phyloP scores from a whole-genome alignment of 441 rosid genomes.

The Breynia disticha region DNA sequence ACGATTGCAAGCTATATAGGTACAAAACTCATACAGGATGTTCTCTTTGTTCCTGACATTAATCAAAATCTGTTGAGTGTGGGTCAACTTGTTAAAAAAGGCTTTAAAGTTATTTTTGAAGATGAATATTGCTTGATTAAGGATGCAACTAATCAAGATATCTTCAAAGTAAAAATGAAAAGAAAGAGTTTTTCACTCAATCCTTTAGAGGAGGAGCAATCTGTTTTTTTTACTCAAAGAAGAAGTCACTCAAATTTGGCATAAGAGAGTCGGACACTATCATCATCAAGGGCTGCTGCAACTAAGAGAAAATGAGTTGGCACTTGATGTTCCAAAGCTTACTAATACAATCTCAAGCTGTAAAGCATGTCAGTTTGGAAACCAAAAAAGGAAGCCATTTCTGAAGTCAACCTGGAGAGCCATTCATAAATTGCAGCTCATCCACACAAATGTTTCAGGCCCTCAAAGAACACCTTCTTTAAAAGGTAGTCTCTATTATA shows the following conservation, averaged over 20 bases:
- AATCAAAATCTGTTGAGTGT: constrained; percentile 13
- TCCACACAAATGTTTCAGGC: constrained; percentile 11
- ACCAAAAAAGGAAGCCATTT: constrained; percentile 7
- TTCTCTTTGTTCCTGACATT: constrained; percentile 13
- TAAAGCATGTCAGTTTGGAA: constrained; percentile 9
- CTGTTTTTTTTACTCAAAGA: neutral
- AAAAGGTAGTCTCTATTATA: constrained; percentile 1
- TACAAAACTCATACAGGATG: constrained; percentile 8
- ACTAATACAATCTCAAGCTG: neutral
- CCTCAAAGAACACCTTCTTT: constrained; percentile 7
- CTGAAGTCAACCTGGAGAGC: constrained; percentile 12
- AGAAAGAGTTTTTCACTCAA: constrained; percentile 8
- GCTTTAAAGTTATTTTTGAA: constrained; percentile 11
- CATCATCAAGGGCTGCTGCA: neutral
- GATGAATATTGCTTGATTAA: neutral
- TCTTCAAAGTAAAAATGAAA: constrained; percentile 4
- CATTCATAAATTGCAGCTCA: neutral
- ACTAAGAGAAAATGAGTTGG: constrained; percentile 5
- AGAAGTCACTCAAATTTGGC: neutral
- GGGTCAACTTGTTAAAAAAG: constrained; percentile 3
- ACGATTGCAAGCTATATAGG: neutral
- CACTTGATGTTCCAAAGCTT: neutral
- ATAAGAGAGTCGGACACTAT: neutral
- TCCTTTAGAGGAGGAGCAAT: constrained; percentile 5
- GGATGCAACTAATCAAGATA: neutral